Conservation (phyloP, 345 rosid genomes). For the Lumnitzera littorea region DNA sequence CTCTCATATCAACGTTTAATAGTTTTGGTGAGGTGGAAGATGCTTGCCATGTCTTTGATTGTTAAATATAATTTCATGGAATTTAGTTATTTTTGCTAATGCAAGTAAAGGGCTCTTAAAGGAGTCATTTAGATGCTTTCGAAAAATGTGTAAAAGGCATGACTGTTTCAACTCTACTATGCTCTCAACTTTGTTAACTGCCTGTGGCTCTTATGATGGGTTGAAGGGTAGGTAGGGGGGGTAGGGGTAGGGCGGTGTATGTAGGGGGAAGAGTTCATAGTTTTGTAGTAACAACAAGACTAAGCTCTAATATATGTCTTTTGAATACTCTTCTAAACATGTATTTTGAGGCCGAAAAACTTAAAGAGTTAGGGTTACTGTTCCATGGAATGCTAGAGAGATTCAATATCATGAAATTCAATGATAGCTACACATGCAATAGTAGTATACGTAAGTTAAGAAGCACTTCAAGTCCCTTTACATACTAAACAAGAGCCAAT, state of each 20-base stretch:
- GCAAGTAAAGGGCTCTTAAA: slow-evolving; percentile 40
- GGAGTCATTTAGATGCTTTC: slow-evolving; percentile 40
- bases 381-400: slow-evolving; percentile 59
- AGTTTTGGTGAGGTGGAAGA: slow-evolving; percentile 34
- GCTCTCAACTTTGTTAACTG: slow-evolving; percentile 58
- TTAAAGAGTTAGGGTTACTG: slow-evolving; percentile 46
- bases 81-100: slow-evolving; percentile 54
- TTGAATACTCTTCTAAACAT: slow-evolving; percentile 64
- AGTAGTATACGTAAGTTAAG: no score
- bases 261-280: slow-evolving; percentile 66
- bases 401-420: slow-evolving; percentile 70
- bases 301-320: slow-evolving; percentile 38
- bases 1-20: slow-evolving; percentile 74
- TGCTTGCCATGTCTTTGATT: slow-evolving; percentile 40
- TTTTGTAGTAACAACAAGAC: slow-evolving; percentile 49
- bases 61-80: slow-evolving; percentile 78
- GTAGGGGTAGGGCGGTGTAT: no score
- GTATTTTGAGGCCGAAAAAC: slow-evolving; percentile 61
- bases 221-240: slow-evolving; percentile 23
- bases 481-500: no score
- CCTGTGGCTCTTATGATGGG: slow-evolving; percentile 45
- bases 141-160: slow-evolving; percentile 46
- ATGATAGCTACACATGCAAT: slow-evolving; percentile 48
- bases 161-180: slow-evolving; percentile 50
- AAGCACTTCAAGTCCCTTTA: no score